Evolutionary conservation across 768 basidiomycete genomes (phyloP), one percentile per base, ranked within the genome.

Genomic region (Pleurotus sapidus): DNA sequence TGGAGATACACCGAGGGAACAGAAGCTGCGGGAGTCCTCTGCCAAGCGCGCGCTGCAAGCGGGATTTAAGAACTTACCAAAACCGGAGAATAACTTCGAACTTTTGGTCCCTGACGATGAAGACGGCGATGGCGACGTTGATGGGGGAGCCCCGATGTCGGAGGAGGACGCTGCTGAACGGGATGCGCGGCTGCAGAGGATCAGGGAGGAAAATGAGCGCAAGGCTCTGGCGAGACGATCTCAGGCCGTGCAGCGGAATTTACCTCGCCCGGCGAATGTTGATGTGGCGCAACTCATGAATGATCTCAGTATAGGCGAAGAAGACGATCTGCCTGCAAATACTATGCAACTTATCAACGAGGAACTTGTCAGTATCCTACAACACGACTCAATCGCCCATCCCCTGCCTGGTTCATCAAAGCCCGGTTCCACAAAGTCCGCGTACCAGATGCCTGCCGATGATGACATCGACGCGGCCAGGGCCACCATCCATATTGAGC

Each of bases 1-100:
- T 60, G 84, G 82, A 7, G 78, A 81, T 50, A 95, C 93, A 0
- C 95, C 95, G 0, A 84, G 88, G 37, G 90, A 93, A 47, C 81
- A 87, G 60, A 84, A 83, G 12, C 70, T 85, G 56, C 87, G 82
- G 24, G 69, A 72, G 12, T 79, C 79, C 56, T 83, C 87, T 20
- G 79, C 84, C 4, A 93, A 94, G 68, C 83, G 87, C 39, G 84
- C 89, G 0, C 80, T 98, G 51, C 80, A 89, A 63, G 83, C 86
- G 8, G 91, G 89, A 4, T 98, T 98, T 73, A 81, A 81, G 73
- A 86, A 71, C 59, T 77, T 99, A 14, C 97, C 97, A 0, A 87
- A 86, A 62, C 95, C 97, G 0, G 93, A 98, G 74, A 98, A 98
- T 70, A 96, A 98, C 71, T 98, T 98, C 64, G 95, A 98, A 72